These are phyloP conservation scores for Xanthoceras sorbifolium DNA, from an alignment of 345 rosid species.

Conservation along the genomic window DNA sequence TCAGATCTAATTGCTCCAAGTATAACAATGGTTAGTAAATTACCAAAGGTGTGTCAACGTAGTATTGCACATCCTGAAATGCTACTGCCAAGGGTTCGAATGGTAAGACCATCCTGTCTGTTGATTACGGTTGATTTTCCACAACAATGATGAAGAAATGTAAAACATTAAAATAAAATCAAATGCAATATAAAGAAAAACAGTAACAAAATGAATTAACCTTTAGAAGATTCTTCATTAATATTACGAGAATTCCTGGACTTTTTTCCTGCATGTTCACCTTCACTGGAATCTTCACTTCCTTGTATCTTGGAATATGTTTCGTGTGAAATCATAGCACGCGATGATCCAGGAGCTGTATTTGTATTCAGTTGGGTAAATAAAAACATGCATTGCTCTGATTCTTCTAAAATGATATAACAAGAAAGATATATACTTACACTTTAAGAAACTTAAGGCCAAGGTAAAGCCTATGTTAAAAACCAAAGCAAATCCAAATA, in stretches of 20 bases:
- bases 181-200: not conserved
- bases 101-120: constrained; percentile 71
- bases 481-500: constrained; percentile 56
- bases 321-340: constrained; percentile 65
- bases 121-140: no score
- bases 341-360: constrained; percentile 75
- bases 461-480: constrained; percentile 62
- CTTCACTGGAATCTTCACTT: constrained; percentile 32
- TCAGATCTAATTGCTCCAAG: not conserved
- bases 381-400: not conserved
- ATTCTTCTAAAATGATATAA: constrained; percentile 3
- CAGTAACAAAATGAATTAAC: constrained; percentile 22
- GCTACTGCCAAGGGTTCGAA: constrained; percentile 57
- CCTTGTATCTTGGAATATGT: constrained; percentile 51
- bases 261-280: constrained; percentile 11
- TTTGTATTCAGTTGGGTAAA: constrained; percentile 2
- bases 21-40: not conserved
- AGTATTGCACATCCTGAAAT: constrained; percentile 64
- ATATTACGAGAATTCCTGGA: not conserved
- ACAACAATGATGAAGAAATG: not conserved
- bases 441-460: constrained; percentile 67
- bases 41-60: constrained; percentile 67
- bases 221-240: constrained; percentile 19
- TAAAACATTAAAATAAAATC: not conserved
- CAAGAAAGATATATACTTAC: constrained; percentile 40